Evolutionary conservation across 371 early-diverging fungal species (phyloP).

Genomic region (Syncephalastrum contaminatum): DNA sequence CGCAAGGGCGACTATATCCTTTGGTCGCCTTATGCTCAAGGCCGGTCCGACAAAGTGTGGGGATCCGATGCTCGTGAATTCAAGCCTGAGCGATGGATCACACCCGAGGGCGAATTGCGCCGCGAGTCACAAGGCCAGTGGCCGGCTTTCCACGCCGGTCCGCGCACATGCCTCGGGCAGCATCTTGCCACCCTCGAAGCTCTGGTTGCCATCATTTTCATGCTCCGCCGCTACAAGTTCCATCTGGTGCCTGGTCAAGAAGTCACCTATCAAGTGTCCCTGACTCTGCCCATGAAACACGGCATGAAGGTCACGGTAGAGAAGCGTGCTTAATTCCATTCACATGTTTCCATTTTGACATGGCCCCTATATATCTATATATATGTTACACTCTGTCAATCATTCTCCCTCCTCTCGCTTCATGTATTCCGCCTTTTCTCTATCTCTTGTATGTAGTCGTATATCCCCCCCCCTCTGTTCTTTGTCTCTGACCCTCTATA

Average conservation of each 20-base stretch:
- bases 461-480: too few relatives aligned
- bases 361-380: too few relatives aligned
- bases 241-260: conserved; percentile 41
- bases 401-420: too few relatives aligned
- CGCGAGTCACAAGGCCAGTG: conserved; percentile 31
- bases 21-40: conserved; percentile 56
- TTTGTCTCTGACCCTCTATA: too few relatives aligned
- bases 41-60: conserved; percentile 56
- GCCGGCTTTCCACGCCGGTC: conserved; percentile 60
- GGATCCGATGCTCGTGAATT: conserved; percentile 59
- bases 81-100: conserved; percentile 62
- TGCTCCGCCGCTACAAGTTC: conserved; percentile 48
- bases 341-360: too few relatives aligned
- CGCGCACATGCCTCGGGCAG: conserved; percentile 34
- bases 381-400: too few relatives aligned
- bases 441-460: too few relatives aligned
- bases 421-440: too few relatives aligned
- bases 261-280: conserved; percentile 33
- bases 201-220: conserved; percentile 41
- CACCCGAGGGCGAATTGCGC: conserved; percentile 21
- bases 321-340: conserved; percentile 9
- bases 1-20: conserved; percentile 51
- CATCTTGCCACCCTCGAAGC: conserved; percentile 56
- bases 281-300: conserved; percentile 54
- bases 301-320: conserved; percentile 42